These are phyloP conservation scores for Tuctoria greenei DNA, from an alignment of 176 grass and related monocot species.

Conservation along the genomic window DNA sequence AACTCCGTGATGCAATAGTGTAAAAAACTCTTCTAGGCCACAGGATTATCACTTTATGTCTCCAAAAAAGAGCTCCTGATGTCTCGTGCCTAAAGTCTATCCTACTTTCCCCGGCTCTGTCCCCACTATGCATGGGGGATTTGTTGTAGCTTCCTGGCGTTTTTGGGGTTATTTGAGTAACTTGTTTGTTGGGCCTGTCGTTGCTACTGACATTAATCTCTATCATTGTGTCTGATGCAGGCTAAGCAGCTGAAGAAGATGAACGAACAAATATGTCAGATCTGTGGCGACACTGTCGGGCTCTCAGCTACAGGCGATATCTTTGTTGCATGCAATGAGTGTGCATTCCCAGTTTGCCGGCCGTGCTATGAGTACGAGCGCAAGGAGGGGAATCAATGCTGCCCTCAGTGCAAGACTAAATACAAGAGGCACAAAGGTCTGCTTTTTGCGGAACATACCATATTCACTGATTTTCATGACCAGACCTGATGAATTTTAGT, in stretches of 20 bases:
- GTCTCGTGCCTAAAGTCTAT: background rate
- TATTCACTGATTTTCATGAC: background rate
- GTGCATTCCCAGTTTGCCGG: constrained; percentile 73
- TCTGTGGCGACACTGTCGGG: constrained; percentile 66
- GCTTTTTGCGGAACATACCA: background rate
- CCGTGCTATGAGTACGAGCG: constrained; percentile 86
- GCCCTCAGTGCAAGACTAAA: constrained; percentile 86
- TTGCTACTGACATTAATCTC: background rate
- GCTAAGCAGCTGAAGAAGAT: constrained; percentile 44
- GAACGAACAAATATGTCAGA: constrained; percentile 65
- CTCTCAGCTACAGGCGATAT: constrained; percentile 51
- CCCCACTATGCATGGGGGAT: background rate
- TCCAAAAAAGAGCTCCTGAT: background rate
- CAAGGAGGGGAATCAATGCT: constrained; percentile 69
- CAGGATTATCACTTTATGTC: too few species aligned
- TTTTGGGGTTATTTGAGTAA: background rate
- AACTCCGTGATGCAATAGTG: too few species aligned
- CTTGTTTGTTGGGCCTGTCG: background rate
- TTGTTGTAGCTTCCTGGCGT: background rate
- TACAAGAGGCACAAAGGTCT: constrained; percentile 88
- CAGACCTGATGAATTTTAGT: background rate
- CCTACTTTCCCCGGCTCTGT: background rate
- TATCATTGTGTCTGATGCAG: constrained; percentile 38
- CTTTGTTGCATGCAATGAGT: constrained; percentile 88
- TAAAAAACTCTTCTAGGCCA: too few species aligned